Evolutionary conservation across 2,329 filamentous ascomycete species (phyloP).

Genomic region (Pseudocercospora fuligena): DNA sequence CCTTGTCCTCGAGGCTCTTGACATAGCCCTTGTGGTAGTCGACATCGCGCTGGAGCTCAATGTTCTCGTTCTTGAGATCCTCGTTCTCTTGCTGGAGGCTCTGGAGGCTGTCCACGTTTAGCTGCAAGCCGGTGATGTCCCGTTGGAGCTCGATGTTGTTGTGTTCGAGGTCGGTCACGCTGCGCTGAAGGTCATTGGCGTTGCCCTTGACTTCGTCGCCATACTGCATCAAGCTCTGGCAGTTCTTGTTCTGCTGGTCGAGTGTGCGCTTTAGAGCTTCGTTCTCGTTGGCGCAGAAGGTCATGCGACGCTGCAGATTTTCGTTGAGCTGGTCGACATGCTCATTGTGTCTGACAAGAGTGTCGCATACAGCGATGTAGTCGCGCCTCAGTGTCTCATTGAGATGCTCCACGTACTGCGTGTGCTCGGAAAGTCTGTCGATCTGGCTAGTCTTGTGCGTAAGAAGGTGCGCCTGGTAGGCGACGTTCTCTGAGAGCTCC

Average conservation of each 20-base stretch:
- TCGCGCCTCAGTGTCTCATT: conserved; percentile 4
- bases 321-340: background rate
- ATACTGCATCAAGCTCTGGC: conserved; percentile 5
- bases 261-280: background rate
- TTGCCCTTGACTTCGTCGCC: background rate
- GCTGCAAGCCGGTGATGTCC: background rate
- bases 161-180: conserved; percentile 5
- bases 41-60: conserved; percentile 11
- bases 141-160: background rate
- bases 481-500: conserved; percentile 15
- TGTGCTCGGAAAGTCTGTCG: conserved; percentile 10
- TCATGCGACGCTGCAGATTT: background rate
- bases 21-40: conserved; percentile 6
- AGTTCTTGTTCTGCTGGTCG: conserved; percentile 8
- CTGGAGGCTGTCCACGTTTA: background rate
- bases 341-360: background rate
- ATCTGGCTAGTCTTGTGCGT: background rate
- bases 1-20: conserved; percentile 6
- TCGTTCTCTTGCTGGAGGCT: conserved; percentile 1
- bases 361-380: background rate
- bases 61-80: background rate
- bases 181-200: conserved; percentile 13
- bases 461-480: conserved; percentile 16
- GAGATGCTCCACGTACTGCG: conserved; percentile 14
- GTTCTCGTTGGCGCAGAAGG: background rate